Evolutionary conservation across 352 stramenopile genomes (phyloP).

Genomic region (Phytophthora sp.): DNA sequence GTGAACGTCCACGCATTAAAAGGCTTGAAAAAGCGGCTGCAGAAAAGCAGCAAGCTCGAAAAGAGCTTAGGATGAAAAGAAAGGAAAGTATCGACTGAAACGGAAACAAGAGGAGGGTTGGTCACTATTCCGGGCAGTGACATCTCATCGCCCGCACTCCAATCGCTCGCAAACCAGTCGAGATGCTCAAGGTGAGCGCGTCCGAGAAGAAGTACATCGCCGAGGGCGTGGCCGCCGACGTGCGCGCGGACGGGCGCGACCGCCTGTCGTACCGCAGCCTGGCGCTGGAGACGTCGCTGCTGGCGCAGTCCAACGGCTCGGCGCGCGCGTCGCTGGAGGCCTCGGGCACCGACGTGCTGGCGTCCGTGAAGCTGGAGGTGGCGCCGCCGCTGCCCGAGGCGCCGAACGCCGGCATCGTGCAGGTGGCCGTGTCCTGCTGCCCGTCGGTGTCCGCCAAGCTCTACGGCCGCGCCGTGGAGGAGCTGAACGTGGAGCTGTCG

Average conservation of each 20-base stretch:
- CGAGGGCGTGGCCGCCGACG: conserved; percentile 71
- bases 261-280: conserved; percentile 70
- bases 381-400: conserved; percentile 48
- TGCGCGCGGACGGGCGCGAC: conserved; percentile 70
- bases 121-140: too few species aligned
- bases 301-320: conserved; percentile 82
- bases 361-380: conserved; percentile 82
- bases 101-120: too few species aligned
- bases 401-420: conserved; percentile 57
- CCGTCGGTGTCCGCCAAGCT: conserved; percentile 81
- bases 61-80: too few species aligned
- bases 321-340: conserved; percentile 70
- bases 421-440: conserved; percentile 64
- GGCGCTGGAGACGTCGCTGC: conserved; percentile 69
- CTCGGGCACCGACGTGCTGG: conserved; percentile 74
- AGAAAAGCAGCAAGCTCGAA: too few species aligned
- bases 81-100: too few species aligned
- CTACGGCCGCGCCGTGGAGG: conserved; percentile 67
- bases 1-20: too few species aligned
- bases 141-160: too few species aligned
- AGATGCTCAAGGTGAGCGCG: conserved; percentile 82
- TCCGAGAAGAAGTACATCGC: conserved; percentile 80
- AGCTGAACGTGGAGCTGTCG: conserved; percentile 82
- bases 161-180: too few species aligned
- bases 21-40: too few species aligned